These are phyloP conservation scores for Pseudopyrenochaeta lycopersici DNA, from an alignment of 2,329 filamentous ascomycete genomes.

Conservation along the genomic window DNA sequence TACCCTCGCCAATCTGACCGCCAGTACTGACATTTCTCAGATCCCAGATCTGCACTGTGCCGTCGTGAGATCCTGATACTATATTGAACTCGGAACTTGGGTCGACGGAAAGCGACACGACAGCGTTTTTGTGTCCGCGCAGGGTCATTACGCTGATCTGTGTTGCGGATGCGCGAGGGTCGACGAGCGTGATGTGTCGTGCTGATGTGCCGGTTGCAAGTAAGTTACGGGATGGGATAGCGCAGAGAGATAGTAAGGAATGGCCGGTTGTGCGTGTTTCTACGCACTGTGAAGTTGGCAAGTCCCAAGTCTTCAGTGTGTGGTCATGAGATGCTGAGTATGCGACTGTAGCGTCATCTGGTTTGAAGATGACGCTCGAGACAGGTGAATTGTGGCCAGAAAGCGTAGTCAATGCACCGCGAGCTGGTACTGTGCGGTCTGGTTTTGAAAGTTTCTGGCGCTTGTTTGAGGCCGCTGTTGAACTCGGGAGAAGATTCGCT, in stretches of 20 bases:
- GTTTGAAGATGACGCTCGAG: conserved; percentile 84
- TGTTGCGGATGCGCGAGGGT: conserved; percentile 81
- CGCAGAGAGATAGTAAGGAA: conserved; percentile 79
- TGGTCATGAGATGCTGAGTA: conserved; percentile 95
- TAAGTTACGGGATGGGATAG: conserved; percentile 72
- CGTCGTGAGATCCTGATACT: conserved; percentile 89
- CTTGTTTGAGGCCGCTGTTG: conserved; percentile 72
- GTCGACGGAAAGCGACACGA: conserved; percentile 67
- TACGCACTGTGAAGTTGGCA: conserved; percentile 80
- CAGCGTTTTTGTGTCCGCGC: conserved; percentile 82
- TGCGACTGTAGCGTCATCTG: conserved; percentile 82
- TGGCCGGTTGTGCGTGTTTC: conserved; percentile 85
- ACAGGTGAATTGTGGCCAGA: conserved; percentile 76
- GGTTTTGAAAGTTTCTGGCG: conserved; percentile 73
- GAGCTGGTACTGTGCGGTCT: conserved; percentile 71
- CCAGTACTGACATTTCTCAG: conserved; percentile 73
- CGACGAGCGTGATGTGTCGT: conserved; percentile 89
- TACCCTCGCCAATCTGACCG: conserved; percentile 59
- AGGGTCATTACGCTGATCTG: conserved; percentile 88
- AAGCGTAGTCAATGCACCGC: conserved; percentile 80
- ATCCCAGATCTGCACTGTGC: conserved; percentile 94
- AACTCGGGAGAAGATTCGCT: conserved; percentile 71
- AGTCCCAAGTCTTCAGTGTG: conserved; percentile 87
- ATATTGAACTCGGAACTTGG: conserved; percentile 81
- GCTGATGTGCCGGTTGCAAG: conserved; percentile 81